Percentiles rank a stretch among this genome's conserved stretches.
Evolutionary conservation across 2,329 filamentous ascomycete species (phyloP).

Genomic region (Xylogone sp.): DNA sequence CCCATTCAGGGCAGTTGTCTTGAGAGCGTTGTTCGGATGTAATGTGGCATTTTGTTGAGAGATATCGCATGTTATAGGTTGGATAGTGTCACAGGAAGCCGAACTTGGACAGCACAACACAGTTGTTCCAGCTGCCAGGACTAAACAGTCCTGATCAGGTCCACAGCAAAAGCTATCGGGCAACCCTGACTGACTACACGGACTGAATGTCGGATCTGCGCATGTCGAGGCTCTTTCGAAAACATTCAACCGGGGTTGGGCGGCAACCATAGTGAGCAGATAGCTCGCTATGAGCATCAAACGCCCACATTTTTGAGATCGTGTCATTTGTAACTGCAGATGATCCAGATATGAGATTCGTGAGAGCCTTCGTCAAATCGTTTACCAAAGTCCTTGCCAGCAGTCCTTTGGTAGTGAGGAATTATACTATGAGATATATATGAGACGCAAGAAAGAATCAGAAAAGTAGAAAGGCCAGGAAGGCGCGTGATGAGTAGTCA

Average conservation of each 20-base stretch:
- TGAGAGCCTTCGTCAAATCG: background rate
- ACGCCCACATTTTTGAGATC: slow-evolving; percentile 6
- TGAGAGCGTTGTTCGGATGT: slow-evolving; percentile 56
- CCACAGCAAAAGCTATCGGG: slow-evolving; percentile 67
- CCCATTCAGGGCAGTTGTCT: slow-evolving; percentile 59
- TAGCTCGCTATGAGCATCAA: slow-evolving; percentile 15
- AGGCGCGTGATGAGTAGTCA: slow-evolving; percentile 11
- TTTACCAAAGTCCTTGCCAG: slow-evolving; percentile 4
- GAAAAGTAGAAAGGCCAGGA: slow-evolving; percentile 4
- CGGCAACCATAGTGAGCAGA: slow-evolving; percentile 33
- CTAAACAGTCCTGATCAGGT: slow-evolving; percentile 47
- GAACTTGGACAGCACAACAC: slow-evolving; percentile 66
- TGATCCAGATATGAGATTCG: slow-evolving; percentile 1
- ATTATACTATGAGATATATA: slow-evolving; percentile 28
- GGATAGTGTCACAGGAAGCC: slow-evolving; percentile 54
- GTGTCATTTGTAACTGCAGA: background rate
- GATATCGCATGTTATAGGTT: slow-evolving; percentile 62
- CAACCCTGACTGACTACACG: slow-evolving; percentile 50
- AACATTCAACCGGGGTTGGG: slow-evolving; percentile 34
- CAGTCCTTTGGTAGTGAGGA: slow-evolving; percentile 24
- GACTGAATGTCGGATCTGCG: slow-evolving; percentile 42
- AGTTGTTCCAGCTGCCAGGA: slow-evolving; percentile 61
- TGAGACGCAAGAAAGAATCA: slow-evolving; percentile 28
- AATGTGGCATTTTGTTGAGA: slow-evolving; percentile 54
- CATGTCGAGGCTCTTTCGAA: slow-evolving; percentile 47